These are phyloP conservation scores for Salvia splendens DNA, from an alignment of 257 asterid genomes.

Conservation along the genomic window DNA sequence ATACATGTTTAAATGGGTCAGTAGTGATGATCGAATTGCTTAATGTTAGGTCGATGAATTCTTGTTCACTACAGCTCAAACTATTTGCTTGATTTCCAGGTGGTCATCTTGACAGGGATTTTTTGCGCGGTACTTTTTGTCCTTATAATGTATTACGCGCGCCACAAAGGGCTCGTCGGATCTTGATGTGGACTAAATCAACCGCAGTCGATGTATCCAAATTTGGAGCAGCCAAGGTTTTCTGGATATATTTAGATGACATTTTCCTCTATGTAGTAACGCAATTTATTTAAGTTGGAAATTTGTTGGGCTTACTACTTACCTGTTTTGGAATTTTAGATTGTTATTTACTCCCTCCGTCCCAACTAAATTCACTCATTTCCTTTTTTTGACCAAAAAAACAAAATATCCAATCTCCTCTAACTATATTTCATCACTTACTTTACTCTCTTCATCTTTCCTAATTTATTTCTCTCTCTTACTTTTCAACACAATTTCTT, in stretches of 20 bases:
- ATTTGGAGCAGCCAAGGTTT: neutral
- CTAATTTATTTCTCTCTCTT: too few species aligned
- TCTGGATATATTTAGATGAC: constrained; percentile 11
- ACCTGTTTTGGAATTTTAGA: neutral
- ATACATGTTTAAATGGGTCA: constrained; percentile 90
- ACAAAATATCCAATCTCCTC: neutral
- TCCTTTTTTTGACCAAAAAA: neutral
- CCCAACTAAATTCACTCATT: too few species aligned
- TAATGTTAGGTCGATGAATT: neutral
- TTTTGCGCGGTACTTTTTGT: constrained; percentile 42
- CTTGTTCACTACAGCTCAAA: neutral
- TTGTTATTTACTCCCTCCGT: neutral
- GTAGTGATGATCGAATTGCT: constrained; percentile 1
- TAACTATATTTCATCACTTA: too few species aligned
- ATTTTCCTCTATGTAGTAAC: neutral
- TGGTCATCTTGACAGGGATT: constrained; percentile 41
- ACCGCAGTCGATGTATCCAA: neutral
- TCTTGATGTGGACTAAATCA: constrained; percentile 37
- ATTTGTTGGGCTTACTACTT: neutral
- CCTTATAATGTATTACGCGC: constrained; percentile 67
- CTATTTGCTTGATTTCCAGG: constrained; percentile 43
- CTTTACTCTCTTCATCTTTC: too few species aligned
- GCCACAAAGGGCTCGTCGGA: constrained; percentile 76
- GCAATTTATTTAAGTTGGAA: neutral
- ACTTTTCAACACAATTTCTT: too few species aligned